These are phyloP conservation scores for Podospora pseudopauciseta DNA, from an alignment of 495 filamentous ascomycete genomes.

Conservation along the genomic window DNA sequence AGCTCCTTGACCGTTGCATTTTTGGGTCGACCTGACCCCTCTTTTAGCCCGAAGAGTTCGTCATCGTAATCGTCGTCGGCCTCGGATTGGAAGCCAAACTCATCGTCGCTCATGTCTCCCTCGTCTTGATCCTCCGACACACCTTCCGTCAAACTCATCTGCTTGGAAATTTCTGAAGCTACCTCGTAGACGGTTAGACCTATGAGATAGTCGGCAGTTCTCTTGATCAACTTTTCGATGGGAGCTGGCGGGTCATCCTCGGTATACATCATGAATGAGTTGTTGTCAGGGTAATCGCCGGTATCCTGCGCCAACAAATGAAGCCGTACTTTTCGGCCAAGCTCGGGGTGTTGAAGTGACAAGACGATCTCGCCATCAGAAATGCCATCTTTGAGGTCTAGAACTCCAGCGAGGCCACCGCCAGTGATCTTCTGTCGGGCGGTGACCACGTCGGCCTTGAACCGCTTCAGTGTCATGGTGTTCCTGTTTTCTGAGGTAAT, in stretches of 20 bases:
- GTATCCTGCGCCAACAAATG: slow-evolving; percentile 41
- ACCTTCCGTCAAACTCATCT: slow-evolving; percentile 33
- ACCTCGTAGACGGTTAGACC: slow-evolving; percentile 46
- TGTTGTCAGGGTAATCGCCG: slow-evolving; percentile 60
- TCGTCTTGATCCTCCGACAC: slow-evolving; percentile 24
- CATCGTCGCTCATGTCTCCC: slow-evolving; percentile 28
- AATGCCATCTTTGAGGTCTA: slow-evolving; percentile 17
- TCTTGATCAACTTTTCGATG: slow-evolving; percentile 13
- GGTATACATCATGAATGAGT: slow-evolving; percentile 59
- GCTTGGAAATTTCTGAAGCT: slow-evolving; percentile 42
- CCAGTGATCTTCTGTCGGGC: slow-evolving; percentile 26
- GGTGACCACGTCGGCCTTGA: slow-evolving; percentile 33
- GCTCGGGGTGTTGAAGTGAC: slow-evolving; percentile 20
- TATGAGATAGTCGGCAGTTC: slow-evolving; percentile 18
- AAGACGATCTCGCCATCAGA: slow-evolving; percentile 34
- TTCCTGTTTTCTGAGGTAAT: neutral
- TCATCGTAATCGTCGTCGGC: slow-evolving; percentile 30
- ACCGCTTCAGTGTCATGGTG: slow-evolving; percentile 33
- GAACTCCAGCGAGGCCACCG: slow-evolving; percentile 24
- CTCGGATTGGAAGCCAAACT: slow-evolving; percentile 30
- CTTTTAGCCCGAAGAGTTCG: slow-evolving; percentile 21
- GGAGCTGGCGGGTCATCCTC: slow-evolving; percentile 43
- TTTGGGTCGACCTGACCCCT: neutral
- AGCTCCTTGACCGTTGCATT: neutral
- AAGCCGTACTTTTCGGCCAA: slow-evolving; percentile 23